A percentile compares a stretch with the other conserved stretches of the same genome.
phyloP scores from a whole-genome alignment of 2,329 filamentous ascomycete genomes.

The Incumbomyces lentus region DNA sequence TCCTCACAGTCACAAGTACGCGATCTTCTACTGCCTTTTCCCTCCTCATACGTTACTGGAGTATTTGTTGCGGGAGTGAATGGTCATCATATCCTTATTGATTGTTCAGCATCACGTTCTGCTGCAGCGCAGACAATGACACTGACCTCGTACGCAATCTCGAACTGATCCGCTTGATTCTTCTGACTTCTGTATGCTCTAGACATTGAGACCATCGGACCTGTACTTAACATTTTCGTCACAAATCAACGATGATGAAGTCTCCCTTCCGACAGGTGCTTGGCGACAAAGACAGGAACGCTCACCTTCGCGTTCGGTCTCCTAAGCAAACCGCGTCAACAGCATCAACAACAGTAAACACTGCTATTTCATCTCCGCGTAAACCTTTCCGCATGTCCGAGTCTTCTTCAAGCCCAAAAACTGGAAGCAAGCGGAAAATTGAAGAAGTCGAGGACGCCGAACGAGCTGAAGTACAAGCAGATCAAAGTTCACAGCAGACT shows the following conservation, averaged over 20 bases:
- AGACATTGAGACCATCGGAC: background rate
- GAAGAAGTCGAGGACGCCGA: slow-evolving; percentile 11
- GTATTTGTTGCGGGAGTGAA: no score
- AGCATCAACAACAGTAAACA: background rate
- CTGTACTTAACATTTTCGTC: background rate
- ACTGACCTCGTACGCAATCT: no score
- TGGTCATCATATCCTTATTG: no score
- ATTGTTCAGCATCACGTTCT: no score
- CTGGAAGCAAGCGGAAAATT: slow-evolving; percentile 19
- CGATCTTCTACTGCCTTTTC: no score
- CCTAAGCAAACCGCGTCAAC: slow-evolving; percentile 6
- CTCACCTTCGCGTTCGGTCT: slow-evolving; percentile 10
- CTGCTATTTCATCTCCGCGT: slow-evolving; percentile 4
- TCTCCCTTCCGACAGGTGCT: slow-evolving; percentile 18
- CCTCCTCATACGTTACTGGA: no score
- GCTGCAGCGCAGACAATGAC: no score
- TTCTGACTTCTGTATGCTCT: background rate
- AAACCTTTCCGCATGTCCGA: slow-evolving; percentile 1
- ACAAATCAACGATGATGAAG: slow-evolving; percentile 4
- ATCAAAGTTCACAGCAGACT: slow-evolving; percentile 11
- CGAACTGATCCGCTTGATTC: no score
- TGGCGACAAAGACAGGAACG: slow-evolving; percentile 20
- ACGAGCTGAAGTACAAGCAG: slow-evolving; percentile 8
- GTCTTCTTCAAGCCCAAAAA: slow-evolving; percentile 3
- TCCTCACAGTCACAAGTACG: no score